Base-by-base conservation (phyloP, 1,284 basidiomycete genomes). In the Schizophyllum commune region DNA sequence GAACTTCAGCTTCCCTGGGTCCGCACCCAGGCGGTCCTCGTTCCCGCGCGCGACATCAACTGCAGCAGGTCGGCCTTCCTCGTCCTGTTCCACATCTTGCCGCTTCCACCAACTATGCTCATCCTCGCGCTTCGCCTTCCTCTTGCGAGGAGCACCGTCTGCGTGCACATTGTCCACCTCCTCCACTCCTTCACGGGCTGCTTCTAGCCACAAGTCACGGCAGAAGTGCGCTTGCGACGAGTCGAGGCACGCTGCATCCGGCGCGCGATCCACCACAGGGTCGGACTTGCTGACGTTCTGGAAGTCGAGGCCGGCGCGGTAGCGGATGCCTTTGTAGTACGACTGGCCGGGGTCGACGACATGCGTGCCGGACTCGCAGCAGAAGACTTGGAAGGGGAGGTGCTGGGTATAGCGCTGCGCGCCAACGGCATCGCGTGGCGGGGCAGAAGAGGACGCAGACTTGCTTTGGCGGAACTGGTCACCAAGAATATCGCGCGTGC, bases 211-310 rank as follows among this genome's bases (percentile, higher is more conserved):
- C 52, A 97, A 77, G 72, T 98, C 95, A 57, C 95, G 79, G 70
- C 95, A 98, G 78, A 98, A 97, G 89, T 92, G 96, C 57, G 94
- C 92, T 73, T 98, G 95, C 32, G 86, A 90, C 67, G 91, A 94
- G 73, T 98, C 95, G 70, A 97, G 83, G 71, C 95, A 98, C 32
- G 89, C 79, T 1, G 91, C 91, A 65, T 95, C 92, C 4, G 89
- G 83, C 47, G 83, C 80, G 64, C 91, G 83, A 4, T 78, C 74
- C 0, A 83, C 80, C 1, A 81, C 73, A 15, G 76, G 70, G 33
- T 89, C 86, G 2, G 84, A 79, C 52, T 76, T 77, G 56, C 84
- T 86, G 22, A 89, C 74, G 70, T 97, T 98, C 70, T 91, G 88
- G 69, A 85, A 90, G 66, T 89, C 83, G 5, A 72, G 75, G 1